phyloP scores from a whole-genome alignment of 2,329 filamentous ascomycete species.

The Neopestalotiopsis sp. region DNA sequence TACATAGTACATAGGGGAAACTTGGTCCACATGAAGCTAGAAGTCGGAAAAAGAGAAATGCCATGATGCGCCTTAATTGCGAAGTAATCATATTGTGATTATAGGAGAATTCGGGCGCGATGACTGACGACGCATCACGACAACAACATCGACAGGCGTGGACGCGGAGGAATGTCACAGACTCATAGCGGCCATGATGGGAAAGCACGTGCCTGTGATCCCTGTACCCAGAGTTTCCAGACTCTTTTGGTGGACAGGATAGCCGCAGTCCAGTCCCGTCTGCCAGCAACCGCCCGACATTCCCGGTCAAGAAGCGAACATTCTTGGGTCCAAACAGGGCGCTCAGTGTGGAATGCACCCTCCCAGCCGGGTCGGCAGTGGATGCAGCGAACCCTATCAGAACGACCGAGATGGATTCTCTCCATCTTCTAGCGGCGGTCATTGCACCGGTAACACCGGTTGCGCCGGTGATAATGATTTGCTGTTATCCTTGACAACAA shows the following conservation, averaged over 20 bases:
- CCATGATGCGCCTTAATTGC: neutral
- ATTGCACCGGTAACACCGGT: neutral
- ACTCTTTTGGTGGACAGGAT: neutral
- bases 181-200: neutral
- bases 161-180: neutral
- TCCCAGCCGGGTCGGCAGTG: slow-evolving; percentile 15
- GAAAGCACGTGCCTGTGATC: neutral
- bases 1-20: neutral
- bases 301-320: neutral
- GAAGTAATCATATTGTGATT: too few species aligned
- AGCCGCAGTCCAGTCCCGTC: neutral
- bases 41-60: neutral
- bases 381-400: slow-evolving; percentile 17
- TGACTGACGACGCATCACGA: neutral
- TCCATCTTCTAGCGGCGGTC: neutral
- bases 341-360: slow-evolving; percentile 3
- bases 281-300: slow-evolving; percentile 6
- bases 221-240: neutral
- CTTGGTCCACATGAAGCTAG: neutral
- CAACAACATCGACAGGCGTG: neutral
- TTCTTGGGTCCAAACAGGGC: slow-evolving; percentile 8
- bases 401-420: slow-evolving; percentile 15
- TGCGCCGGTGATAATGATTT: neutral
- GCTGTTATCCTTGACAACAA: neutral
- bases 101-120: too few species aligned